Evolutionary conservation across 306 rosid genomes (phyloP).

Genomic region (Quercus engelmannii): DNA sequence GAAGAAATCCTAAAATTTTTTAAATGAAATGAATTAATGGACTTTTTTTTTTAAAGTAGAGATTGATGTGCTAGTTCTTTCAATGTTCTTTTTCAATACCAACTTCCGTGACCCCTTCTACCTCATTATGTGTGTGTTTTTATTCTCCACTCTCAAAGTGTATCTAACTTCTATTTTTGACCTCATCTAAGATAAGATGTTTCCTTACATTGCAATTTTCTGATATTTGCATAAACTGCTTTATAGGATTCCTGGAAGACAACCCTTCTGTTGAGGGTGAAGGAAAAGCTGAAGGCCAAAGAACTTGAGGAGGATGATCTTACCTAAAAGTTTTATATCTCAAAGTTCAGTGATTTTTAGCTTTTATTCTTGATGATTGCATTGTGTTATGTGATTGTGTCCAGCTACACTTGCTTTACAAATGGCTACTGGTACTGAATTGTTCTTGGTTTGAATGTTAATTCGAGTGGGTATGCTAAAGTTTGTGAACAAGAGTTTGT

Average conservation of each 20-base stretch:
- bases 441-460: slow-evolving; percentile 33
- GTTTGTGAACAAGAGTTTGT: neutral
- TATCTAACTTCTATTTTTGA: neutral
- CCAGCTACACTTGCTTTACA: slow-evolving; percentile 21
- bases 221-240: slow-evolving; percentile 8
- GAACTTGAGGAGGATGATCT: slow-evolving; percentile 98
- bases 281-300: slow-evolving; percentile 93
- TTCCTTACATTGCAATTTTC: neutral
- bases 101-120: neutral
- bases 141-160: neutral
- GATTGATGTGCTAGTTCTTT: too few species aligned
- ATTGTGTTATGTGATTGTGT: slow-evolving; percentile 28
- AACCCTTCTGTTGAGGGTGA: slow-evolving; percentile 90
- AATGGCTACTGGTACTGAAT: slow-evolving; percentile 17
- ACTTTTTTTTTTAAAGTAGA: neutral
- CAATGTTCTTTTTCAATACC: too few species aligned
- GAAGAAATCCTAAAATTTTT: neutral
- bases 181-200: slow-evolving; percentile 8
- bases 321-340: slow-evolving; percentile 39
- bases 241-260: slow-evolving; percentile 93
- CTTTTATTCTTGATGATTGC: slow-evolving; percentile 36
- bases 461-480: slow-evolving; percentile 12
- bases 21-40: neutral
- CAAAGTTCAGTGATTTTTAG: slow-evolving; percentile 12
- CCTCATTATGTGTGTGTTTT: too few species aligned